phyloP scores from a whole-genome alignment of 1,139 yeast species.

The Sugiyamaella neomexicana region DNA sequence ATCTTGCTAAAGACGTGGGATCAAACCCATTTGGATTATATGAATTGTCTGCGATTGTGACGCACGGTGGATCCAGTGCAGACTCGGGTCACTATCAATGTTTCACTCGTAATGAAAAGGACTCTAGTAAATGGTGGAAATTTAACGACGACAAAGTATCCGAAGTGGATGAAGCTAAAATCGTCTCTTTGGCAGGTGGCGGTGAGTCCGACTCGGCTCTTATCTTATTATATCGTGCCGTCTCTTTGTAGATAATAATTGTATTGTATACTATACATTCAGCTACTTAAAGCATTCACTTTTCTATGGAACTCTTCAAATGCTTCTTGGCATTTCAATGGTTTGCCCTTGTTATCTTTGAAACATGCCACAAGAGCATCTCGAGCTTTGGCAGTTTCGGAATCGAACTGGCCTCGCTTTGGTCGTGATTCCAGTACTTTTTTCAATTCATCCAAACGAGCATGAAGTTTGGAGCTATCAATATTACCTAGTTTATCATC shows the following conservation, averaged over 20 bases:
- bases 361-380: constrained; percentile 64
- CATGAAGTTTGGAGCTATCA: constrained; percentile 33
- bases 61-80: constrained; percentile 94
- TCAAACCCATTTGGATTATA: constrained; percentile 89
- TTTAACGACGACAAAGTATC: constrained; percentile 94
- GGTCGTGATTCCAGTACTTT: constrained; percentile 41
- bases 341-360: constrained; percentile 64
- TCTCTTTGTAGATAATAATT: constrained; percentile 9
- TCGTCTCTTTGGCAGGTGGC: constrained; percentile 90
- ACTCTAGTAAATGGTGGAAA: constrained; percentile 80
- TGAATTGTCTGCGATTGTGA: constrained; percentile 76
- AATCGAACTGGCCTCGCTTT: constrained; percentile 42
- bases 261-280: constrained; percentile 4
- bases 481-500: constrained; percentile 44
- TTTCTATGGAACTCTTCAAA: constrained; percentile 66
- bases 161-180: constrained; percentile 69
- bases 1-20: constrained; percentile 48
- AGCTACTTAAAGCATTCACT: constrained; percentile 19
- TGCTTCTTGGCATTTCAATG: constrained; percentile 87
- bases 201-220: constrained; percentile 97
- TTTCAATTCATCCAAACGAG: constrained; percentile 50
- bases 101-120: constrained; percentile 70
- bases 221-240: constrained; percentile 61
- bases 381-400: constrained; percentile 50
- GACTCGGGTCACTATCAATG: constrained; percentile 98